phyloP scores from a whole-genome alignment of 306 rosid genomes.

The Coriaria nepalensis region DNA sequence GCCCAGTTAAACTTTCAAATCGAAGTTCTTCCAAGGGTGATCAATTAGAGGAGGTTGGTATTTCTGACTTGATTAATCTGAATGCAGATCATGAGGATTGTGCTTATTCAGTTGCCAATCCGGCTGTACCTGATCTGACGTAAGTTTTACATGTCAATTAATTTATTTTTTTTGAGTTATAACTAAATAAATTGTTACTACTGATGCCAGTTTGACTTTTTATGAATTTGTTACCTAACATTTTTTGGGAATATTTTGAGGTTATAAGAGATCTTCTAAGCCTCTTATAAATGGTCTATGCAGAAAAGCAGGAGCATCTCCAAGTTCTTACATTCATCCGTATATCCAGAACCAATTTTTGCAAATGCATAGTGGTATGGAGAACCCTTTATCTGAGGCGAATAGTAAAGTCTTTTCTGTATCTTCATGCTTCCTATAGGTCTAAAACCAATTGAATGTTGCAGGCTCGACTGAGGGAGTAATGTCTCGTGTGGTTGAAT shows the following conservation, averaged over 20 bases:
- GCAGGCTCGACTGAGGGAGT: conserved; percentile 40
- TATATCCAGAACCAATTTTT: conserved; percentile 29
- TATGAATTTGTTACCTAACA: too few relatives aligned
- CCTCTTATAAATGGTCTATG: conserved; percentile 1
- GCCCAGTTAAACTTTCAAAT: conserved; percentile 22
- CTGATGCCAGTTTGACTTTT: background rate
- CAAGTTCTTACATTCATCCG: conserved; percentile 48
- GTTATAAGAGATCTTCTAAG: background rate
- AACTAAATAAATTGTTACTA: background rate
- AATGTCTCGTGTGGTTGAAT: conserved; percentile 27
- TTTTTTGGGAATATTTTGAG: too few relatives aligned
- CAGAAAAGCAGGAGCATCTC: conserved; percentile 40
- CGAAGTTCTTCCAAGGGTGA: conserved; percentile 20
- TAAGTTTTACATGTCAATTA: conserved; percentile 23
- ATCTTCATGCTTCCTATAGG: conserved; percentile 10
- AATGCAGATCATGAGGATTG: conserved; percentile 28
- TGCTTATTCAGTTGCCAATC: conserved; percentile 20
- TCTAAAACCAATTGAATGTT: conserved; percentile 20
- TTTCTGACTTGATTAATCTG: conserved; percentile 22
- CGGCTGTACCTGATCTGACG: conserved; percentile 26
- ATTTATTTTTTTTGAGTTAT: background rate
- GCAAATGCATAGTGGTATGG: conserved; percentile 33
- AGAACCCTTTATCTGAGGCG: conserved; percentile 25
- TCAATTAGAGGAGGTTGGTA: conserved; percentile 23
- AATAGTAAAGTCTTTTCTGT: conserved; percentile 16